These are phyloP conservation scores for Lentinula raphanica DNA, from an alignment of 768 basidiomycete species.

Conservation along the genomic window DNA sequence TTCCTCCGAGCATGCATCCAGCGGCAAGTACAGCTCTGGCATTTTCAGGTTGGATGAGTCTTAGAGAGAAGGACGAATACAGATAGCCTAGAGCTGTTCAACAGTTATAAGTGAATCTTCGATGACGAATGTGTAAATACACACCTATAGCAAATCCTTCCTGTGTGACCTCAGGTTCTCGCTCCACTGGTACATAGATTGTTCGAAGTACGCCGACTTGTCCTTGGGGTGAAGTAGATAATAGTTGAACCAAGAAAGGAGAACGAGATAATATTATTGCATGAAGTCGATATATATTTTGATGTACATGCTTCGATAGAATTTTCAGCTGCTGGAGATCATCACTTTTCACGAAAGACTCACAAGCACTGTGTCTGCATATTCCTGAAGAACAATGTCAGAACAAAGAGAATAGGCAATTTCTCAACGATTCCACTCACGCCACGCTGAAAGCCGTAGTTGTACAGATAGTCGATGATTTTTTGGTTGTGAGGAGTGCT, in stretches of 20 bases:
- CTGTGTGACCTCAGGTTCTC: constrained; percentile 77
- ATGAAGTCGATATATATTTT: constrained; percentile 73
- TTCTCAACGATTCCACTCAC: constrained; percentile 39
- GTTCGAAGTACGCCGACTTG: constrained; percentile 59
- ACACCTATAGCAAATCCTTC: constrained; percentile 82
- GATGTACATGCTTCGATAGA: constrained; percentile 58
- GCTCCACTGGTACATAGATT: constrained; percentile 71
- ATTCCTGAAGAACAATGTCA: constrained; percentile 49
- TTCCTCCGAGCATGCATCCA: constrained; percentile 78
- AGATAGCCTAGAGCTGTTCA: constrained; percentile 69
- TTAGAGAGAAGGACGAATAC: constrained; percentile 69
- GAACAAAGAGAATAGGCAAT: background rate
- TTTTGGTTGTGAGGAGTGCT: constrained; percentile 58
- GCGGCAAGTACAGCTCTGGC: constrained; percentile 83
- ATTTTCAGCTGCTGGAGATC: background rate
- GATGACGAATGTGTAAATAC: constrained; percentile 11
- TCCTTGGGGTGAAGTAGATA: constrained; percentile 73
- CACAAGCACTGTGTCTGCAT: constrained; percentile 76
- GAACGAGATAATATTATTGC: constrained; percentile 84
- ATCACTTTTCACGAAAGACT: constrained; percentile 19
- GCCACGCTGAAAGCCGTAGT: constrained; percentile 76
- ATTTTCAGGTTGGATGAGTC: constrained; percentile 67
- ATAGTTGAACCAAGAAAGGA: constrained; percentile 81
- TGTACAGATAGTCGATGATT: constrained; percentile 74
- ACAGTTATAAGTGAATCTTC: constrained; percentile 13